These are phyloP conservation scores for Solanum sitiens DNA, from an alignment of 257 asterid genomes.

Conservation along the genomic window DNA sequence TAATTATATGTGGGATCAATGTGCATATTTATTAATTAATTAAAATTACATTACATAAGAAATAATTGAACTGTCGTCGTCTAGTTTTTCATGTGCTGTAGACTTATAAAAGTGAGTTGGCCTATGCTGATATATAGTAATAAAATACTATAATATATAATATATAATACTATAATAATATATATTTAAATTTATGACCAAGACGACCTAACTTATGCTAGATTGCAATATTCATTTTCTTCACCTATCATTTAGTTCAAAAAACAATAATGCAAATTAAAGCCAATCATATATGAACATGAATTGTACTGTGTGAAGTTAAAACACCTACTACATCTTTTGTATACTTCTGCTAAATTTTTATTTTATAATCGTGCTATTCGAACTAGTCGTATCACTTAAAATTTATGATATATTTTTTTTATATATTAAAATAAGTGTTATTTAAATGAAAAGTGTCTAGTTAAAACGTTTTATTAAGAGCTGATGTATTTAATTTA, in stretches of 20 bases:
- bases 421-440: background rate
- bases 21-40: background rate
- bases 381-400: background rate
- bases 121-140: background rate
- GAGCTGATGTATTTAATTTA: background rate
- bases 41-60: background rate
- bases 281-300: background rate
- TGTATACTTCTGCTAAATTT: background rate
- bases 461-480: background rate
- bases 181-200: background rate
- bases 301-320: background rate
- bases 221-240: background rate
- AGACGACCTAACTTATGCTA: background rate
- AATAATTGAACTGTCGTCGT: background rate
- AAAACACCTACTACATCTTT: background rate
- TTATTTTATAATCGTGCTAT: background rate
- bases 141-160: no score
- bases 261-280: background rate
- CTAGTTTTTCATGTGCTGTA: background rate
- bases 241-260: background rate
- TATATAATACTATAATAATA: background rate
- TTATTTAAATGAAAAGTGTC: background rate
- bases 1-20: background rate
- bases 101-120: background rate
- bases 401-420: background rate